A percentile compares a stretch with the other conserved stretches of the same genome.
These are phyloP conservation scores for Dothistroma septosporum DNA, from an alignment of 2,329 filamentous ascomycete genomes.

Conservation along the genomic window DNA sequence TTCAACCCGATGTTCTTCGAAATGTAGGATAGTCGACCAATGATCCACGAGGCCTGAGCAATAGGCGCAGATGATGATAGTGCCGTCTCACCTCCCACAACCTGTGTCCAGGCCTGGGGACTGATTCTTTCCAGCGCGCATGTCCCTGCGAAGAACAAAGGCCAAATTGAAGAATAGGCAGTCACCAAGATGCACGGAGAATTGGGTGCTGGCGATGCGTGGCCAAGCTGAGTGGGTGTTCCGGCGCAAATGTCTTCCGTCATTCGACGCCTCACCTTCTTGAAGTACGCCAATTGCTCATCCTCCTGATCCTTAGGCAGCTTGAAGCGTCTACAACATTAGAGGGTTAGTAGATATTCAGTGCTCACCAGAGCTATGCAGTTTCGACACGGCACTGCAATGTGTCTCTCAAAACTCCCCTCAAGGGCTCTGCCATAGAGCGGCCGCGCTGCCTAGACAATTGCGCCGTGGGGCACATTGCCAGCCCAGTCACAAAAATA, in stretches of 20 bases:
- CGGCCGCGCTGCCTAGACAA: too few relatives aligned
- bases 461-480: too few relatives aligned
- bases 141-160: slow-evolving; percentile 34
- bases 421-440: too few relatives aligned
- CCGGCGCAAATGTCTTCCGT: slow-evolving; percentile 32
- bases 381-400: too few relatives aligned
- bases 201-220: slow-evolving; percentile 23
- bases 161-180: slow-evolving; percentile 32
- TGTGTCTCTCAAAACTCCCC: too few relatives aligned
- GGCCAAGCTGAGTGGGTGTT: slow-evolving; percentile 28
- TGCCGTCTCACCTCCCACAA: not conserved
- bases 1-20: slow-evolving; percentile 25
- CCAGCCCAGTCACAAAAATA: too few relatives aligned
- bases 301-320: slow-evolving; percentile 14
- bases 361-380: too few relatives aligned
- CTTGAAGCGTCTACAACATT: slow-evolving; percentile 19
- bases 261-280: slow-evolving; percentile 27
- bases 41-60: slow-evolving; percentile 30
- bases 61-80: slow-evolving; percentile 21
- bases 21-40: slow-evolving; percentile 32
- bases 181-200: slow-evolving; percentile 27
- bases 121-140: slow-evolving; percentile 31
- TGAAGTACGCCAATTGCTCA: slow-evolving; percentile 26
- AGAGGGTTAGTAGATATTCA: too few relatives aligned
- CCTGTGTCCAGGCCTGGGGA: slow-evolving; percentile 11